Evolutionary conservation across 2,329 filamentous ascomycete genomes (phyloP), one percentile per base, ranked within the genome.

Genomic region (Trichoderma aggressivum): DNA sequence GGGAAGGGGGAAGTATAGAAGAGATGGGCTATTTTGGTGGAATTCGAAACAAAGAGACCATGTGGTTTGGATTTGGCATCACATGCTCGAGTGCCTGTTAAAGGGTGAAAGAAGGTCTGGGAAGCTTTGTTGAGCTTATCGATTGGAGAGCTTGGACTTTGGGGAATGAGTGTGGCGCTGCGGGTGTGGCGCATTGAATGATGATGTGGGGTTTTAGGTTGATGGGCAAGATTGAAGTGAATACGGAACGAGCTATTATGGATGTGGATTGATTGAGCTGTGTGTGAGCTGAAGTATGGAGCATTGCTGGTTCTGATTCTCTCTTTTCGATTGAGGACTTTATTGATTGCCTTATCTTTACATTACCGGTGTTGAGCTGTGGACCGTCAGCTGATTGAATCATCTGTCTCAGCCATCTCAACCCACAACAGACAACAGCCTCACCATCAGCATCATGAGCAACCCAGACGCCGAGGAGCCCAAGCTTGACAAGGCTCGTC

Each of bases 401-500:
- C 3, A 14, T 18, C 30, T n/a, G 18, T 43, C 36, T 39, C 36
- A 39, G 7, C 36, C 30, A 36, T 26, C 34, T 47, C 32, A 43
- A n/a, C n/a, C n/a, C n/a, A n/a, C n/a, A n/a, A 18, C 28, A 55
- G 6, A 47, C 21, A 61, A 11, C 18, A 21, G n/a, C 11, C 7
- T 55, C 50, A 24, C 14, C 5, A 64, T 39, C 18, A 0, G 18
- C 58, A 55, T 3, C 14, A 70, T 70, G 67, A 70, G 67, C 59
- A 26, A 21, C 8, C 14, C 58, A 28, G 67, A 70, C 67, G 14
- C 65, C 2, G 28, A 47, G 2, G 56, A 36, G 14, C 56, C 66
- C 32, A 34, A 78, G 28, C 82, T 92, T 73, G 84, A 92, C 78
- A 88, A 86, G 71, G 84, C 88, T 61, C 87, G 86, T 71, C 96